These are phyloP conservation scores for Mycena crocata DNA, from an alignment of 768 basidiomycete genomes.

Conservation along the genomic window DNA sequence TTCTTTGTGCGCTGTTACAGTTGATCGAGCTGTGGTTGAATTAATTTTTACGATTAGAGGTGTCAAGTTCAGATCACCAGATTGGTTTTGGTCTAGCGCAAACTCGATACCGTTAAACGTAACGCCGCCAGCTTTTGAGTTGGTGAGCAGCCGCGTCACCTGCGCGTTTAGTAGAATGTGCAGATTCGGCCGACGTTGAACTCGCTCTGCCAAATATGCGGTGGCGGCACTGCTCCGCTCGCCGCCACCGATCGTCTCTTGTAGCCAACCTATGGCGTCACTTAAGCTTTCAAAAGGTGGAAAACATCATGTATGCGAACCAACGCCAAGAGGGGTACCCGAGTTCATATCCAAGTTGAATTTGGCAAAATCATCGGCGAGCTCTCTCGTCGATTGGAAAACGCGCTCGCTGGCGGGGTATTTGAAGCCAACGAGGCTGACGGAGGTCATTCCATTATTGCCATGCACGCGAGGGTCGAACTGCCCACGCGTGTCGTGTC, in stretches of 20 bases:
- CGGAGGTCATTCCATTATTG: conserved; percentile 42
- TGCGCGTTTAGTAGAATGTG: conserved; percentile 41
- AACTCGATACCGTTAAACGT: too few relatives aligned
- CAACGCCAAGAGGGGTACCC: conserved; percentile 42
- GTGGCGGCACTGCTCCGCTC: conserved; percentile 44
- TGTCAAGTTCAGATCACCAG: too few relatives aligned
- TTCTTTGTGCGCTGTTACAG: conserved; percentile 10
- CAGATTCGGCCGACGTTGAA: conserved; percentile 40
- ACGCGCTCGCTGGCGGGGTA: conserved; percentile 39
- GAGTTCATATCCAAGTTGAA: conserved; percentile 45
- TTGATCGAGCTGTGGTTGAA: conserved; percentile 9
- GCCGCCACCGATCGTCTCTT: conserved; percentile 39
- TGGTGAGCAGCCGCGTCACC: conserved; percentile 34
- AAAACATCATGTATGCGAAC: conserved; percentile 22
- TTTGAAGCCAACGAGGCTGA: conserved; percentile 45
- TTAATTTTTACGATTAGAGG: too few relatives aligned
- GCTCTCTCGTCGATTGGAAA: conserved; percentile 43
- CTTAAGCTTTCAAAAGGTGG: background rate
- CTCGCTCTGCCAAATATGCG: conserved; percentile 42
- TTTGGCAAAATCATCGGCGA: conserved; percentile 39
- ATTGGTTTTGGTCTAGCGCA: too few relatives aligned
- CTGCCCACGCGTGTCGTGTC: conserved; percentile 52
- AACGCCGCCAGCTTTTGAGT: too few relatives aligned
- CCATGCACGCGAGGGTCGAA: conserved; percentile 52
- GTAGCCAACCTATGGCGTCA: conserved; percentile 39